Evolutionary conservation across 2,329 filamentous ascomycete species (phyloP), one percentile per base, ranked within the genome.

Genomic region (Fusarium sp.): DNA sequence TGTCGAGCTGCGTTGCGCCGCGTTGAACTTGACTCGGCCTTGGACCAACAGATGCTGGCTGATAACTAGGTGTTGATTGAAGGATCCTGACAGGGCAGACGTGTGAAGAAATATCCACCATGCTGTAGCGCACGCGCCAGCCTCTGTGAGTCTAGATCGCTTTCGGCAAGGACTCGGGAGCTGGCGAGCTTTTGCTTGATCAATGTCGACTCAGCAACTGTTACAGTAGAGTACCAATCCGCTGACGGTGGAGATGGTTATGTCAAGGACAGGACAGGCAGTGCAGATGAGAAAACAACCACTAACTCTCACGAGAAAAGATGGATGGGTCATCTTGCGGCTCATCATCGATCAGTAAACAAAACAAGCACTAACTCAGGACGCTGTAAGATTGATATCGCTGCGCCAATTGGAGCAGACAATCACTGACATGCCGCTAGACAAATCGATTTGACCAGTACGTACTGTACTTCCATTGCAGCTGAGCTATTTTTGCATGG

Each of bases 1-100:
- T 59, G 76, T 77, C 75, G 76, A 77, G 68, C 63, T 77, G 76
- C 76, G 73, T 77, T 69, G 70, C 70, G 73, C 71, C 67, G 70
- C 74, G 70, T 53, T 69, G 63, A 67, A 68, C 66, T 64, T 73
- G 68, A 68, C 60, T 66, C 70, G 66, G 59, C 62, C 64, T 62
- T 64, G 63, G 66, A 73, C 73, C 74, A 76, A 74, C 74, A 69
- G 65, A 42, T 75, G 69, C 67, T 73, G 65, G 64, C 60, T 68
- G 68, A 75, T 75, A 75, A 62, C 63, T 67, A 60, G 63, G 40
- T 47, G 40, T 62, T 71, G 73, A 73, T 73, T 67, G 63, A 66
- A 67, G 62, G 61, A 71, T 76, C 63, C 74, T 75, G 56, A 72
- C 73, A 75, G 73, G 72, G 65, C 62, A 50, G 63, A 66, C 62